These are phyloP conservation scores for Yarrowia osloensis DNA, from an alignment of 805 yeast genomes.

Conservation along the genomic window DNA sequence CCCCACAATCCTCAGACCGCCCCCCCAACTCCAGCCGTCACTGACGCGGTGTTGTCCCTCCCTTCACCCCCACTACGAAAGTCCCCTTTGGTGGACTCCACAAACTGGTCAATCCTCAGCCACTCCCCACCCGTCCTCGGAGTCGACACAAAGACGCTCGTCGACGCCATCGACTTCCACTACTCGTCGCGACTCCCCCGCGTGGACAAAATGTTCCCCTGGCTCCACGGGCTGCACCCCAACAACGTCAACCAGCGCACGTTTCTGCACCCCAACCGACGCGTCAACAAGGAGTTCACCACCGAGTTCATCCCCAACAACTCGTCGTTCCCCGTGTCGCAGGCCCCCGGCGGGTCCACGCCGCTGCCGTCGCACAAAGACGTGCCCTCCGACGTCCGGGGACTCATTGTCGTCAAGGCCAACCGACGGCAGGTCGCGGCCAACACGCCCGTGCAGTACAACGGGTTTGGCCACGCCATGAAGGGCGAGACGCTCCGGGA, in stretches of 20 bases:
- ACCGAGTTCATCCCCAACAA: constrained; percentile 37
- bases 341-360: constrained; percentile 37
- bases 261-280: constrained; percentile 44
- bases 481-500: constrained; percentile 8
- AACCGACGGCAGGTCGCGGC: not conserved
- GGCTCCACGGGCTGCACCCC: constrained; percentile 80
- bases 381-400: constrained; percentile 36
- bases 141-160: not conserved
- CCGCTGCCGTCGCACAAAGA: constrained; percentile 31
- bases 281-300: constrained; percentile 38
- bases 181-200: constrained; percentile 54
- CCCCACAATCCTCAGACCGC: not conserved
- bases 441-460: constrained; percentile 10
- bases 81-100: constrained; percentile 7
- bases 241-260: constrained; percentile 57
- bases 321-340: constrained; percentile 35
- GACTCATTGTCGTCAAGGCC: constrained; percentile 39
- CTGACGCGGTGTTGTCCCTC: not conserved
- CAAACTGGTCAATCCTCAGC: constrained; percentile 23
- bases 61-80: constrained; percentile 1
- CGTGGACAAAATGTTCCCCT: constrained; percentile 75
- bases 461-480: constrained; percentile 28
- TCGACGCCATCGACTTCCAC: constrained; percentile 35
- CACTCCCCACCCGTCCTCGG: constrained; percentile 18
- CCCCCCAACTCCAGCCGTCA: not conserved